Evolutionary conservation across 2,329 filamentous ascomycete species (phyloP), one percentile per base, ranked within the genome.

Genomic region (Chrysosporium queenslandicum): DNA sequence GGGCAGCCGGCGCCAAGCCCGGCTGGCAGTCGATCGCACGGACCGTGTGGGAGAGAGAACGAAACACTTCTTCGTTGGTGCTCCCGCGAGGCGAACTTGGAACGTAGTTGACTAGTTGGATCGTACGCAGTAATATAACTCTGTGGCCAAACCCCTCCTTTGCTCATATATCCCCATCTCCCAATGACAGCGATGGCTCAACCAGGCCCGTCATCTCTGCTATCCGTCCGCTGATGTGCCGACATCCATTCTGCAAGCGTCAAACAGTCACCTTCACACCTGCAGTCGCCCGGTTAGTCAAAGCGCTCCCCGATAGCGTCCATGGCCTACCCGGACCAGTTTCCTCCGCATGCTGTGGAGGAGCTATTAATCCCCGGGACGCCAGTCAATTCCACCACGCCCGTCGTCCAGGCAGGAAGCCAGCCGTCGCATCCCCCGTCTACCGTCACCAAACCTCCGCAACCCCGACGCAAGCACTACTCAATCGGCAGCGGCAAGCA

Each of bases 401-500:
- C 41, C 32, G 29, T 3, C 32, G 9, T 36, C 3, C 46, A 30
- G 12, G 7, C 27, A 3, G 37, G 30, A 8, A 23, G 37, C 37
- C 16, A 55, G 6, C 16, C 14, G 6, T 41, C 21, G 25, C 48
- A 16, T 18, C 45, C 20, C 23, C 36, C 42, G 14, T 11, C 42
- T 12, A 43, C 36, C 12, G 32, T 29, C 25, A 5, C 21, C 9
- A 34, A 14, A 32, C 25, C 46, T 3, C 21, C 36, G 4, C 36
- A 42, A n/a, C 14, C 45, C 16, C 52, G 55, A 5, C 52, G 55
- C 2, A 56, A 56, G 32, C 29, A 48, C 20, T 54, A 55, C 42
- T 30, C 53, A 12, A 49, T 67, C 23, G 58, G 56, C 3, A 56
- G 60, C 32, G 64, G 64, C 39, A 71, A 71, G 47, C 71, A 73